Conservation (phyloP, 352 stramenopile genomes). For the Phytophthora sojae region DNA sequence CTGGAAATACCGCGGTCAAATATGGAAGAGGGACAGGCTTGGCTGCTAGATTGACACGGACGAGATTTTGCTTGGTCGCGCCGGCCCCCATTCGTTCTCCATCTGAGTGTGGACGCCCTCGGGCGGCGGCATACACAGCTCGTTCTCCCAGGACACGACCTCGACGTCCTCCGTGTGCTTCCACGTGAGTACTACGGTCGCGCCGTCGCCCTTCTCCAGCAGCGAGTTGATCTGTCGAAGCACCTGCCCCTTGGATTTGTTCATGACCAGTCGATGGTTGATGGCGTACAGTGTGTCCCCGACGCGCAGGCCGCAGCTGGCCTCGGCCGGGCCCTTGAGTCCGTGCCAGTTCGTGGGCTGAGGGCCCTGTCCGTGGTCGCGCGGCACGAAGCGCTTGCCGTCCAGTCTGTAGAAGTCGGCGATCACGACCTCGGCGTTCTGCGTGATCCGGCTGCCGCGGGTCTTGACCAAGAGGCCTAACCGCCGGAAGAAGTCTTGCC, state of each 20-base stretch:
- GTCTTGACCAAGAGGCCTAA: constrained; percentile 87
- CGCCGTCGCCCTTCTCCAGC: constrained; percentile 76
- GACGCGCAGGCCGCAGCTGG: constrained; percentile 73
- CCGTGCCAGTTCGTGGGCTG: constrained; percentile 75
- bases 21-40: constrained; percentile 21
- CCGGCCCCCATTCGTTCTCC: constrained; percentile 88
- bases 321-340: constrained; percentile 76
- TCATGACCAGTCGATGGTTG: constrained; percentile 88
- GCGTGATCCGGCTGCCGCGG: constrained; percentile 82
- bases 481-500: constrained; percentile 82
- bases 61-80: constrained; percentile 83
- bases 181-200: constrained; percentile 79
- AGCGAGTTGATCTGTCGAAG: constrained; percentile 82
- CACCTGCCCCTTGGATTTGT: constrained; percentile 88
- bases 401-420: constrained; percentile 85
- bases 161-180: constrained; percentile 86
- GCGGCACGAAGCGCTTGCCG: constrained; percentile 77
- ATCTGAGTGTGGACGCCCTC: constrained; percentile 84
- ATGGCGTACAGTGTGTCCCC: constrained; percentile 88
- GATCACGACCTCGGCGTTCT: constrained; percentile 85
- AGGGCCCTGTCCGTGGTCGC: constrained; percentile 70
- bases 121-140: constrained; percentile 77
- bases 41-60: constrained; percentile 82
- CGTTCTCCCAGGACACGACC: constrained; percentile 77
- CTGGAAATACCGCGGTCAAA: constrained; percentile 18